Evolutionary conservation across 495 filamentous ascomycete genomes (phyloP).

Genomic region (Hypomontagnella monticulosa): DNA sequence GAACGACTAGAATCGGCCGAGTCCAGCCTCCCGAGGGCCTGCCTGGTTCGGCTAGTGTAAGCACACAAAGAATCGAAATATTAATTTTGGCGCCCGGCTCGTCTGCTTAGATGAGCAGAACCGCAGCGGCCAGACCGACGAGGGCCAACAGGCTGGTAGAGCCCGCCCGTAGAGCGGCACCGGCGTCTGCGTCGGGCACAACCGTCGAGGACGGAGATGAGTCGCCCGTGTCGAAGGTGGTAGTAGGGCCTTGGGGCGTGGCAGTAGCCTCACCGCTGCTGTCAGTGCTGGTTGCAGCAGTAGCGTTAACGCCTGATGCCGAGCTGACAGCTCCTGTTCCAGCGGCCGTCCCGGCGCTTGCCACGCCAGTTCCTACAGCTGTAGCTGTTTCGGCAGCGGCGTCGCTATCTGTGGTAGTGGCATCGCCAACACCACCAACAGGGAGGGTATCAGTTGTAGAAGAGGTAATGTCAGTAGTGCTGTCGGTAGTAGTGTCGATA

Average conservation of each 20-base stretch:
- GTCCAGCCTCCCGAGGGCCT: conserved; percentile 32
- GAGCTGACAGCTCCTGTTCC: conserved; percentile 25
- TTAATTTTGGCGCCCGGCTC: background rate
- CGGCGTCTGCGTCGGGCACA: conserved; percentile 20
- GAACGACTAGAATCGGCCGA: conserved; percentile 17
- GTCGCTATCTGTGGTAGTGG: background rate
- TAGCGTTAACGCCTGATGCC: conserved; percentile 11
- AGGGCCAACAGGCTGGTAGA: conserved; percentile 33
- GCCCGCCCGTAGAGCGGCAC: conserved; percentile 13
- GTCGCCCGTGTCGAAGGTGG: conserved; percentile 33
- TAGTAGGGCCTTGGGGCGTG: conserved; percentile 37
- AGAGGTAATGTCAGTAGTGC: background rate
- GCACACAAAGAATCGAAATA: conserved; percentile 11
- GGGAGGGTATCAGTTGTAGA: background rate
- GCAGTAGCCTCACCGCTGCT: conserved; percentile 32
- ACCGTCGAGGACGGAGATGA: conserved; percentile 19
- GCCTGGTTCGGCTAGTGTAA: conserved; percentile 27
- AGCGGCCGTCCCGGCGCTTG: conserved; percentile 9
- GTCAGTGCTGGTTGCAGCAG: conserved; percentile 14
- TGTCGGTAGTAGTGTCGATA: background rate
- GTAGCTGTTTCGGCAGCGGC: conserved; percentile 1
- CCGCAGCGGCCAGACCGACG: conserved; percentile 25
- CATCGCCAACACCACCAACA: background rate
- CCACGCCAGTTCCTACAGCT: background rate
- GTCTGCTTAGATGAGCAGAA: conserved; percentile 22